Evolutionary conservation across 495 filamentous ascomycete genomes (phyloP).

Genomic region (Hypoxylon lienhwacheense): DNA sequence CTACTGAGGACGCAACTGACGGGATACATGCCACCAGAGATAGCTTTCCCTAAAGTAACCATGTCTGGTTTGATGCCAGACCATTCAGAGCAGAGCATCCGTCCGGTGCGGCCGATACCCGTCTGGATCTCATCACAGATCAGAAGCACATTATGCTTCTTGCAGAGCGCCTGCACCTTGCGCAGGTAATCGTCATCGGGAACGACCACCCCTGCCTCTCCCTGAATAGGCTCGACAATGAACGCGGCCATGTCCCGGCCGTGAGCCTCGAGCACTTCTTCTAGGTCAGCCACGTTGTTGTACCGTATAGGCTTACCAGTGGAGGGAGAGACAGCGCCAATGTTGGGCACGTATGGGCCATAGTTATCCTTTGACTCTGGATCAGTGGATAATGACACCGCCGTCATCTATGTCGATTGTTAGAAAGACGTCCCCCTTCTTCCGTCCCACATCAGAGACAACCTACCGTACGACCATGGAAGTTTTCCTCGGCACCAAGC

Average conservation of each 20-base stretch:
- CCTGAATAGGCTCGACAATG: conserved; percentile 96
- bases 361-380: conserved; percentile 96
- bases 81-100: conserved; percentile 93
- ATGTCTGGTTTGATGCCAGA: conserved; percentile 92
- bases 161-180: conserved; percentile 82
- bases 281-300: conserved; percentile 80
- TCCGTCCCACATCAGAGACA: neutral
- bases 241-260: conserved; percentile 88
- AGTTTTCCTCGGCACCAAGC: conserved; percentile 86
- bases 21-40: conserved; percentile 98
- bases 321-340: conserved; percentile 75
- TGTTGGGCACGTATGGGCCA: conserved; percentile 87
- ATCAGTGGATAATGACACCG: conserved; percentile 92
- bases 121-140: conserved; percentile 99
- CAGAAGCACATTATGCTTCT: conserved; percentile 88
- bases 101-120: conserved; percentile 89
- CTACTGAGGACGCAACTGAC: conserved; percentile 90
- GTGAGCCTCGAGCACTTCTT: conserved; percentile 75
- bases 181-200: conserved; percentile 86
- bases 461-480: conserved; percentile 91
- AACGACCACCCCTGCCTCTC: conserved; percentile 95
- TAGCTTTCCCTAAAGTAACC: conserved; percentile 93
- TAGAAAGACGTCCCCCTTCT: conserved; percentile 22
- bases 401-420: conserved; percentile 70
- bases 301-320: conserved; percentile 80